A percentile compares a stretch with the other conserved stretches of the same genome.
Evolutionary conservation across 164 flowering plant species (phyloP).

Genomic region (Protea cynaroides): DNA sequence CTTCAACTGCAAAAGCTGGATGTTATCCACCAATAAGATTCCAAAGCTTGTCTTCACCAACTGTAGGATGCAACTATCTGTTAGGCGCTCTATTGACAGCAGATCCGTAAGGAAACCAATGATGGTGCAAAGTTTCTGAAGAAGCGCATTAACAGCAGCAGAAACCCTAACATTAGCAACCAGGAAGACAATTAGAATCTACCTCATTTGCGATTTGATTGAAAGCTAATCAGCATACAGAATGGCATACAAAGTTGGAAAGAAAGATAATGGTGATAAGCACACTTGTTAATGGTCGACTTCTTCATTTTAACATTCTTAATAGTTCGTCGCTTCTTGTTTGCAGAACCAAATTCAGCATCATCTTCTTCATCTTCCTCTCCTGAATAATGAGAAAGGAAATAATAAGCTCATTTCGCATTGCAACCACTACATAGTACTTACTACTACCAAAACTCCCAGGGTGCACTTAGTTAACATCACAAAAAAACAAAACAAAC

Average conservation of each 20-base stretch:
- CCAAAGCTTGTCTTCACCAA: slow-evolving; percentile 74
- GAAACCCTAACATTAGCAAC: slow-evolving; percentile 50
- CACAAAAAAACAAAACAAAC: slow-evolving; percentile 1
- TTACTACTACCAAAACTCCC: not conserved
- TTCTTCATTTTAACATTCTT: slow-evolving; percentile 61
- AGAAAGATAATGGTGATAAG: slow-evolving; percentile 22
- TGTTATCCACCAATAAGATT: slow-evolving; percentile 82
- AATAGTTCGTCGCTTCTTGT: too few relatives aligned
- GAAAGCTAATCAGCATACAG: slow-evolving; percentile 10
- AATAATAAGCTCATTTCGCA: not conserved
- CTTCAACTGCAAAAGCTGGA: slow-evolving; percentile 90
- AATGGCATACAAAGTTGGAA: slow-evolving; percentile 15
- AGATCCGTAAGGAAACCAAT: slow-evolving; percentile 76
- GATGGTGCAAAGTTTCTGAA: slow-evolving; percentile 87
- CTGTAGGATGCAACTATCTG: slow-evolving; percentile 92
- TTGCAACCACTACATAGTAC: not conserved
- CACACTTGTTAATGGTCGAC: slow-evolving; percentile 65
- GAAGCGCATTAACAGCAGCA: slow-evolving; percentile 50
- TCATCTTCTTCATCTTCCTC: slow-evolving; percentile 64
- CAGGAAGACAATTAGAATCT: slow-evolving; percentile 14
- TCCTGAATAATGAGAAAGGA: slow-evolving; percentile 28
- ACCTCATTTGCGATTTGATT: slow-evolving; percentile 4
- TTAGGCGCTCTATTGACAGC: slow-evolving; percentile 64
- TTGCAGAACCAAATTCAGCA: too few relatives aligned
- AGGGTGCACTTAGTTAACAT: not conserved